Evolutionary conservation across 306 rosid species (phyloP).

Genomic region (Quercus berberidifolia): DNA sequence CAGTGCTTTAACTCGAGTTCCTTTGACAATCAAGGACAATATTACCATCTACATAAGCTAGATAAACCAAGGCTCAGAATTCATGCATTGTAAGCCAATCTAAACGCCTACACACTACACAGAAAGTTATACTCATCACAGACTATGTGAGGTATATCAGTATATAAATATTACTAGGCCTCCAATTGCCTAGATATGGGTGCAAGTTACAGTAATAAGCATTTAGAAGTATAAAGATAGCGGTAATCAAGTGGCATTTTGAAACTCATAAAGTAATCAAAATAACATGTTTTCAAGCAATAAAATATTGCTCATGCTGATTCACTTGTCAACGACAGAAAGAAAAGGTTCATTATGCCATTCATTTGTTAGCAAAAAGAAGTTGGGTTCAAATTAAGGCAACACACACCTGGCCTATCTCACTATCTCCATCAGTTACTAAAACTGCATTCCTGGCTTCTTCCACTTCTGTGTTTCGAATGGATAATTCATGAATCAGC

Average conservation of each 20-base stretch:
- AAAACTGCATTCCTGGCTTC: slow-evolving; percentile 72
- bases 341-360: not conserved
- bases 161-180: no score
- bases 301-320: not conserved
- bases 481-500: slow-evolving; percentile 7
- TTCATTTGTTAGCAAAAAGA: not conserved
- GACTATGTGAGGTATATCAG: not conserved
- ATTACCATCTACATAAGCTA: slow-evolving; percentile 83
- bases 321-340: not conserved
- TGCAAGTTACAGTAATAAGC: not conserved
- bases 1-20: slow-evolving; percentile 68
- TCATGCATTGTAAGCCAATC: slow-evolving; percentile 19
- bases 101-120: slow-evolving; percentile 3
- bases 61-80: slow-evolving; percentile 27
- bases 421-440: slow-evolving; percentile 89
- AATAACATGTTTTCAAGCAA: not conserved
- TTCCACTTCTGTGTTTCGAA: slow-evolving; percentile 48
- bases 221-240: not conserved
- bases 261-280: not conserved
- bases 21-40: slow-evolving; percentile 78
- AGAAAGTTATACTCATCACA: not conserved
- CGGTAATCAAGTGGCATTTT: not conserved
- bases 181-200: no score
- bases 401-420: slow-evolving; percentile 85
- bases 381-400: slow-evolving; percentile 2